Evolutionary conservation across 2,329 filamentous ascomycete species (phyloP).

Genomic region (Mollisia scopiformis): DNA sequence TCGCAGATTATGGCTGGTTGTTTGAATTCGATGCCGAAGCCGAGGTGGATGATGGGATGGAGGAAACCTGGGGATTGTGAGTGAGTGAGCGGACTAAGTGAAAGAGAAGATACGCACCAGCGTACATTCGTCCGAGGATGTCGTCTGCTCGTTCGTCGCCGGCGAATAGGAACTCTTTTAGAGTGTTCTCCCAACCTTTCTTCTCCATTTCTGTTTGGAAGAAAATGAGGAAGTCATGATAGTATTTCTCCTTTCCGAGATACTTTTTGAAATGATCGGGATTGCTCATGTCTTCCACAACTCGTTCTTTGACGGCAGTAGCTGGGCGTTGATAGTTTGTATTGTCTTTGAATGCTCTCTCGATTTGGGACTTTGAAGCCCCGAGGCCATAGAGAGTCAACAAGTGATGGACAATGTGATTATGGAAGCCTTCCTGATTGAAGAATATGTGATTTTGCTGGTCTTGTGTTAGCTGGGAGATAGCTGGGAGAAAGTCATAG

Average conservation of each 20-base stretch:
- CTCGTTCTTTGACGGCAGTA: slow-evolving; percentile 47
- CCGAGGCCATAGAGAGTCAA: slow-evolving; percentile 78
- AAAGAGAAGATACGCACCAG: slow-evolving; percentile 46
- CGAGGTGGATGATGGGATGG: slow-evolving; percentile 83
- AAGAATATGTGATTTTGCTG: slow-evolving; percentile 77
- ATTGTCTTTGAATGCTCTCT: slow-evolving; percentile 67
- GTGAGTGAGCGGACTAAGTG: not conserved
- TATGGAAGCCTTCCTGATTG: slow-evolving; percentile 75
- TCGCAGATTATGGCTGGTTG: slow-evolving; percentile 83
- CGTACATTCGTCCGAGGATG: slow-evolving; percentile 70
- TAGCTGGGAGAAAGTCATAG: not conserved
- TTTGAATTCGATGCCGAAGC: slow-evolving; percentile 81
- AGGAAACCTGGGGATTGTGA: slow-evolving; percentile 56
- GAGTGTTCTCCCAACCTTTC: slow-evolving; percentile 61
- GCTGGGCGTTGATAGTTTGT: slow-evolving; percentile 65
- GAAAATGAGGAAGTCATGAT: slow-evolving; percentile 75
- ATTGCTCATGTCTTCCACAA: slow-evolving; percentile 52
- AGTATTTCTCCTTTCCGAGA: slow-evolving; percentile 67
- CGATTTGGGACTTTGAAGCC: slow-evolving; percentile 61
- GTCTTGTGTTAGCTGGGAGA: slow-evolving; percentile 38
- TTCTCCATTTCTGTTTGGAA: slow-evolving; percentile 74
- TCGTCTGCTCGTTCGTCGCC: slow-evolving; percentile 67
- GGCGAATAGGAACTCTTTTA: slow-evolving; percentile 71
- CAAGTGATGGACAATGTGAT: slow-evolving; percentile 81
- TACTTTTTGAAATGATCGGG: slow-evolving; percentile 57